Evolutionary conservation across 345 rosid species (phyloP).

Genomic region (Fremontodendron californicum): DNA sequence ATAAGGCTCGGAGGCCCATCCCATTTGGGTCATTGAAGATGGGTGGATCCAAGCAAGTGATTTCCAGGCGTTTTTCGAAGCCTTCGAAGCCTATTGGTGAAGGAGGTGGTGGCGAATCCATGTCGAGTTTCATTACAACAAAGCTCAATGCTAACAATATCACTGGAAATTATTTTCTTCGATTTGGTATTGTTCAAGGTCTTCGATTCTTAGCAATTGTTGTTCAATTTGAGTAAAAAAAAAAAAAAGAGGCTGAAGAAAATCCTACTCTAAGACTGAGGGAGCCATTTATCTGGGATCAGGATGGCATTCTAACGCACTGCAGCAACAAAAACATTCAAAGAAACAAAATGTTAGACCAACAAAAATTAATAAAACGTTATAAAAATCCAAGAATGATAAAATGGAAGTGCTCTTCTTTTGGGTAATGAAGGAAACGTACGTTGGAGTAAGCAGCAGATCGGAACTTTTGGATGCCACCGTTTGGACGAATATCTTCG

Average conservation of each 20-base stretch:
- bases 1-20: constrained; percentile 45
- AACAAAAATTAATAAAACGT: not conserved
- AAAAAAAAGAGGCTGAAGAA: not conserved
- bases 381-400: not conserved
- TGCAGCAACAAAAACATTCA: constrained; percentile 24
- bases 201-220: not conserved
- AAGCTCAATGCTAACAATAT: not conserved
- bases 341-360: not conserved
- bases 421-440: not conserved
- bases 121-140: not conserved
- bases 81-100: constrained; percentile 69
- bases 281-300: constrained; percentile 27
- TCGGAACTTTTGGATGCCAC: constrained; percentile 80
- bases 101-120: constrained; percentile 19
- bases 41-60: constrained; percentile 49
- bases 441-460: constrained; percentile 88
- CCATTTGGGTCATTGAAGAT: constrained; percentile 48
- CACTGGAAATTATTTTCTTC: not conserved
- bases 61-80: constrained; percentile 70
- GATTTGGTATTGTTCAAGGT: not conserved
- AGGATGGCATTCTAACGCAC: constrained; percentile 86
- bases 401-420: constrained; percentile 1
- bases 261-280: constrained; percentile 26
- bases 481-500: constrained; percentile 87
- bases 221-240: not conserved